Evolutionary conservation across 257 asterid genomes (phyloP).

Genomic region (Solanum ahanhuiri): DNA sequence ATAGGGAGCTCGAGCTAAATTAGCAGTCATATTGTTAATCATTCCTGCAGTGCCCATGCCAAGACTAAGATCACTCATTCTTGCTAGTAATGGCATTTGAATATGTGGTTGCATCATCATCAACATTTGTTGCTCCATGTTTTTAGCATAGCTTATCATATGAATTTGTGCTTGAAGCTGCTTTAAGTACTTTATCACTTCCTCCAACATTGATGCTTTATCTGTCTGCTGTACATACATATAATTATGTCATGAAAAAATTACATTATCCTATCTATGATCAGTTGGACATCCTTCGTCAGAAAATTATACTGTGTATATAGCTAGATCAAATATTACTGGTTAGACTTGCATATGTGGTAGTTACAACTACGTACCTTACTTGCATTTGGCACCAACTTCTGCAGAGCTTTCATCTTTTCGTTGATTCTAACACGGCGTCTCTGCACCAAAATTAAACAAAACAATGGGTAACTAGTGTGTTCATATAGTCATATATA

Average conservation of each 20-base stretch:
- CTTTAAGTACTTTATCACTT: constrained; percentile 56
- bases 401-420: constrained; percentile 73
- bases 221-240: constrained; percentile 46
- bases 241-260: background rate
- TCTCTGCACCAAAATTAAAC: constrained; percentile 17
- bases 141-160: constrained; percentile 37
- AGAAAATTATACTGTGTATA: background rate
- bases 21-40: background rate
- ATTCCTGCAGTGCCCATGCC: constrained; percentile 8
- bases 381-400: constrained; percentile 70
- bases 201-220: constrained; percentile 76
- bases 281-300: too few relatives aligned
- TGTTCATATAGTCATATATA: background rate
- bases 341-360: background rate
- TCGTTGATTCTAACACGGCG: constrained; percentile 66
- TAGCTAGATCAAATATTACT: background rate
- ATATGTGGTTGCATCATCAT: constrained; percentile 42
- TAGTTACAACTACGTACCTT: constrained; percentile 23
- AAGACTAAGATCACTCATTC: constrained; percentile 15
- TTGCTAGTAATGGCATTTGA: constrained; percentile 53
- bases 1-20: background rate
- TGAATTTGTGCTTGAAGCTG: constrained; percentile 59
- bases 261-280: background rate
- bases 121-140: constrained; percentile 35
- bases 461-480: background rate